Evolutionary conservation across 1,284 basidiomycete species (phyloP), one percentile per base, ranked within the genome.

Genomic region (Phylloporus sp.): DNA sequence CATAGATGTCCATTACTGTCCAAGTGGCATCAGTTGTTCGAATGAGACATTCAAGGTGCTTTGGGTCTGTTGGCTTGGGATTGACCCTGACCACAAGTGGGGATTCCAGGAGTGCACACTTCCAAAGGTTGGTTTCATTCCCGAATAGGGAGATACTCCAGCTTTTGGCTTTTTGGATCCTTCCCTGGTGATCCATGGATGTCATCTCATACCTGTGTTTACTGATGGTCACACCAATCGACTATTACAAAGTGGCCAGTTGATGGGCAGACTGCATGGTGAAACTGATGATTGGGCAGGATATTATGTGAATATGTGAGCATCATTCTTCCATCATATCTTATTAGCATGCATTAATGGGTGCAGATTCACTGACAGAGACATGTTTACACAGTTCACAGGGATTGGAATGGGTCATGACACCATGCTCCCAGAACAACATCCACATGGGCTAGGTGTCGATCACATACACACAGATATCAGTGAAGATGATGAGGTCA

Each of bases 21-120:
- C 22, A 1, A 51, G 15, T 13, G 49, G 44, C 10, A 11, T 57
- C 10, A 50, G 53, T 5, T 1, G 11, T 28, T n/a, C 24, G 4
- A 54, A 53, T 39, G 6, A 57, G 44, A 55, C 32, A 22, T 8
- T 53, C 8, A 51, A 64, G 17, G 55, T 64, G 2, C 51, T 69
- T 2, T 69, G 60, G 68, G 64, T 70, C 5, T 18, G 31, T 17
- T 70, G 66, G 68, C 58, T 68, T 28, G 56, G 66, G 1, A 50
- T 59, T 17, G 60, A 60, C 18, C 62, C 39, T 2, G 50, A 44
- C 11, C 47, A 63, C 8, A 55, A 37, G 22, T 66, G 62, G 61
- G 64, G 58, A 4, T 61, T 63, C n/a, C 50, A 22, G 29, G 12
- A 50, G 11, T 31, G 28, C 49, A 18, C 49, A 31, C 49, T 50